Percentiles rank a stretch among this genome's conserved stretches.
These are phyloP conservation scores for Pulveroboletus sp. DNA, from an alignment of 768 basidiomycete genomes.

Conservation along the genomic window DNA sequence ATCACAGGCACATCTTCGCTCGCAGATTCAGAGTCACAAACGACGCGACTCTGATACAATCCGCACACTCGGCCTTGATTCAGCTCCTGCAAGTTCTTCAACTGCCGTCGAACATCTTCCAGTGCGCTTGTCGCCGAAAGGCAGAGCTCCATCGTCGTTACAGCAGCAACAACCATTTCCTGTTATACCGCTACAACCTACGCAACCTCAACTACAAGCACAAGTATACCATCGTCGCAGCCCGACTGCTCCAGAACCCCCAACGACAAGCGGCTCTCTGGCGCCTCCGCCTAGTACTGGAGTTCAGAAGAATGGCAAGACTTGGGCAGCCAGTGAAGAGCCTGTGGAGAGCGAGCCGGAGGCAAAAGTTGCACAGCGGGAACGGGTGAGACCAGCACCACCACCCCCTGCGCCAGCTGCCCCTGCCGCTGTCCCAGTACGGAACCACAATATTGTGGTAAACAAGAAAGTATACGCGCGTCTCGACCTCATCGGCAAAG, in stretches of 20 bases:
- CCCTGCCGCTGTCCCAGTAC: constrained; percentile 25
- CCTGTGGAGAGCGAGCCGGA: constrained; percentile 35
- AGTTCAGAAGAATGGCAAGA: constrained; percentile 32
- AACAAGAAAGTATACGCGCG: constrained; percentile 83
- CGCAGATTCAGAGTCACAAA: constrained; percentile 43
- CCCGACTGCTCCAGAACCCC: constrained; percentile 62
- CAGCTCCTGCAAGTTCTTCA: constrained; percentile 44
- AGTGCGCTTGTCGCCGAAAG: constrained; percentile 29
- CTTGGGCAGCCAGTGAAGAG: constrained; percentile 46
- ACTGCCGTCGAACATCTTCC: constrained; percentile 46
- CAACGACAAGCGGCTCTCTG: constrained; percentile 37
- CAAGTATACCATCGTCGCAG: constrained; percentile 55
- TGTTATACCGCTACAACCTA: constrained; percentile 20
- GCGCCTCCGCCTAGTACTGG: constrained; percentile 15
- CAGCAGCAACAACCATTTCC: constrained; percentile 28
- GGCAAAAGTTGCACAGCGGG: constrained; percentile 23
- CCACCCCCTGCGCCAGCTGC: constrained; percentile 29
- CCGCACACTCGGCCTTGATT: constrained; percentile 41
- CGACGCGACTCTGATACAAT: constrained; percentile 77
- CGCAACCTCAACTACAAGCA: constrained; percentile 16
- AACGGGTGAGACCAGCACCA: constrained; percentile 31
- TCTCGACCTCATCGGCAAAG: constrained; percentile 86
- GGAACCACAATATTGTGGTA: constrained; percentile 37
- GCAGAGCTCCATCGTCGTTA: constrained; percentile 16
- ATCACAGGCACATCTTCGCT: constrained; percentile 28